These are phyloP conservation scores for Umbelopsis sp. DNA, from an alignment of 192 early-diverging fungal genomes.

Conservation along the genomic window DNA sequence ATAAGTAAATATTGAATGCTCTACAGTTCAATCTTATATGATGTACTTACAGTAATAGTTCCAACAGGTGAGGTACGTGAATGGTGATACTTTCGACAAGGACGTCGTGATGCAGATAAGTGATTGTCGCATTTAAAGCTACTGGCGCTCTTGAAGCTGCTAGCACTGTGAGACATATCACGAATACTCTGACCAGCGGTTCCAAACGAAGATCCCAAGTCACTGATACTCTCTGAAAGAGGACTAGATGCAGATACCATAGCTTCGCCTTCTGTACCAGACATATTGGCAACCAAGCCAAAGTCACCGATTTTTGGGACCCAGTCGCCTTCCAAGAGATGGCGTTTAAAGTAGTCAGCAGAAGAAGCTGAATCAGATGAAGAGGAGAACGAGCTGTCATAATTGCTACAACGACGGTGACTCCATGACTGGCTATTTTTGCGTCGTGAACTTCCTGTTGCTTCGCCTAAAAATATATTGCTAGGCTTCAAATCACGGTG, in stretches of 20 bases:
- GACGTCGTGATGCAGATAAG: background rate
- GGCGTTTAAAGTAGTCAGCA: background rate
- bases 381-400: constrained; percentile 28
- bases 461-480: constrained; percentile 64
- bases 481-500: constrained; percentile 78
- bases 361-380: constrained; percentile 29
- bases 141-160: background rate
- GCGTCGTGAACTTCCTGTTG: constrained; percentile 1
- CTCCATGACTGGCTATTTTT: background rate
- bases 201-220: background rate
- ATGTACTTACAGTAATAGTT: constrained; percentile 63
- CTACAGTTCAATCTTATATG: background rate
- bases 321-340: constrained; percentile 46
- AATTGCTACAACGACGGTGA: background rate
- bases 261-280: constrained; percentile 27
- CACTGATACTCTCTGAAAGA: constrained; percentile 1
- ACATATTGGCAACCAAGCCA: constrained; percentile 80
- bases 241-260: constrained; percentile 2
- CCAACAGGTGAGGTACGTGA: constrained; percentile 67
- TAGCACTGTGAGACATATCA: background rate
- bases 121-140: background rate
- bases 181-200: background rate
- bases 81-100: background rate
- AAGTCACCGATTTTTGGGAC: constrained; percentile 94
- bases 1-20: background rate